A percentile compares a stretch with the other conserved stretches of the same genome.
Conservation (phyloP, 2,329 filamentous ascomycete species). For the Chalaropsis thielavioides region DNA sequence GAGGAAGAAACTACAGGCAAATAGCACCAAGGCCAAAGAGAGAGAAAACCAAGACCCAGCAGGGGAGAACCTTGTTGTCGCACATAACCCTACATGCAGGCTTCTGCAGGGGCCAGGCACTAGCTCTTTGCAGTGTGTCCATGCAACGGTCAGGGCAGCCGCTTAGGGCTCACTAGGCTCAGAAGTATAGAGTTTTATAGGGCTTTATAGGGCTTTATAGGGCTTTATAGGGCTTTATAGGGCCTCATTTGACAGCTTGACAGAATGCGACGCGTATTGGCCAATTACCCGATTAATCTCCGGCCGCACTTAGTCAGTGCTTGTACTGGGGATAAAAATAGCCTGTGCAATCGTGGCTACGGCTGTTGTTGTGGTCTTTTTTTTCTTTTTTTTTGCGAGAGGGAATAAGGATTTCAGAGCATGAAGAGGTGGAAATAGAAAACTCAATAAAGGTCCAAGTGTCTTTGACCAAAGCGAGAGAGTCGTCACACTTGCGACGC, state of each 20-base stretch:
- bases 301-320: neutral
- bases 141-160: neutral
- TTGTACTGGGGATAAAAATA: neutral
- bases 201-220: neutral
- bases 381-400: no score
- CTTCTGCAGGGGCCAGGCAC: neutral
- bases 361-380: no score
- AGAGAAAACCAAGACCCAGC: neutral
- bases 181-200: neutral
- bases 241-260: neutral
- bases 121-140: neutral
- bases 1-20: neutral
- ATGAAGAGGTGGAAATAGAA: neutral
- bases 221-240: neutral
- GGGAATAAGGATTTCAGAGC: neutral
- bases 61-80: neutral
- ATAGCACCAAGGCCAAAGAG: neutral
- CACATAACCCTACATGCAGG: neutral
- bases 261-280: neutral
- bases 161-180: neutral
- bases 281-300: conserved; percentile 2
- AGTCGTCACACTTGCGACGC: neutral
- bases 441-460: neutral
- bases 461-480: neutral
- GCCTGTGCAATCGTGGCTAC: neutral